Evolutionary conservation across 768 basidiomycete genomes (phyloP), one percentile per base, ranked within the genome.

Genomic region (Boletus subparvulus): DNA sequence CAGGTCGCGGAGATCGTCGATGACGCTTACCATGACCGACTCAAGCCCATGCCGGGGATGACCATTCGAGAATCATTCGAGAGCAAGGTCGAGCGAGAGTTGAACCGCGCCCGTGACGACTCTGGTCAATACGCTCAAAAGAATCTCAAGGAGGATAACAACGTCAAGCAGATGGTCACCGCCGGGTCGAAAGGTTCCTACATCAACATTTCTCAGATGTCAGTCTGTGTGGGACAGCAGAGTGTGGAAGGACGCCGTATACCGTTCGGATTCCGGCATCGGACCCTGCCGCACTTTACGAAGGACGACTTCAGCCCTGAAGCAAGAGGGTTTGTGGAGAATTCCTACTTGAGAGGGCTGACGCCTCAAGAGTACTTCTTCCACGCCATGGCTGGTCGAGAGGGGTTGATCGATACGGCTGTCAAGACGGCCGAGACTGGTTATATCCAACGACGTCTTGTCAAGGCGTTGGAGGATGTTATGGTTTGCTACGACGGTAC

Each of bases 171-270:
- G 83, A 99, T 99, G 97, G 96, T 98, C 68, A 93, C 96, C 7
- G 95, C 97, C 11, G 97, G 97, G 26, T 97, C 97, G 13, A 98
- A 99, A 75, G 94, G 95, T 74, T 94, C 94, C 0, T 95, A 94
- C 80, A 99, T 98, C 82, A 99, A 99, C 74, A 98, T 99, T 67
- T 98, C 97, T 12, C 97, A 99, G 76, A 98, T 98, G 97, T 96
- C 96, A 17, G 95, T 95, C 54, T 94, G 94, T 79, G 97, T 99
- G 41, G 97, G 97, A 26, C 97, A 98, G 75, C 96, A 98, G 76
- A 89, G 87, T 65, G 96, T 99, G 50, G 97, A 98, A 74, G 97
- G 97, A 63, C 92, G 92, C 64, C 95, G 97, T 59, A 97, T 98
- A 63, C 95, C 96, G 1, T 98, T 96, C 72, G 97, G 97, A 12